Evolutionary conservation across 23 red algal genomes (phyloP), one percentile per base, ranked within the genome.

Genomic region (Cyanidiococcus yangmingshanensis): DNA sequence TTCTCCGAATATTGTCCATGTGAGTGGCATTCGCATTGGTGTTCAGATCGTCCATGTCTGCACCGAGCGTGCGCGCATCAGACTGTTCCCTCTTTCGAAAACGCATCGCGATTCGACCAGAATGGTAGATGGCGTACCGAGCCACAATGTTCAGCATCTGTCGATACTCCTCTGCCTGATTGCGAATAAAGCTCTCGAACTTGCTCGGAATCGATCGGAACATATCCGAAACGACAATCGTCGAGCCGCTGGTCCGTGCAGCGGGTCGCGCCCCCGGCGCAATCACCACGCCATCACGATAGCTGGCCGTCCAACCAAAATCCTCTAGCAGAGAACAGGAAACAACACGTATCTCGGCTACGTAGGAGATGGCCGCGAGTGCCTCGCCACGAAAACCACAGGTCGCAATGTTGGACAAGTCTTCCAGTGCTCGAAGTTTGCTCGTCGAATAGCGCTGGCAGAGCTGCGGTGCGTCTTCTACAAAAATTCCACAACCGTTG

Each of bases 311-410:
- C 27, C 77, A 90, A 0, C 86, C 87, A 41, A 79, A 67, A 12
- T 75, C 74, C 18, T 41, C 79, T 0, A 77, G 82, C 30, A 58
- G 59, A 18, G 76, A 80, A 67, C 84, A 82, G 25, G 87, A 86
- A 15, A 75, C 38, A 30, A 95, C 77, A 1, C 82, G 76, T 2
- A 98, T 59, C 32, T 87, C 84, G 15, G 84, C 82, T 2, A 98
- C 85, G 41, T 89, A 76, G 35, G 86, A 90, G 32, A 98, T 89
- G 24, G 84, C 80, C 67, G 94, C 94, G 29, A 98, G 76, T 1
- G 94, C 94, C 76, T 98, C 94, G n/a, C 94, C 94, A 35, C 94
- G 87, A 77, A 98, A 98, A 34, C 94, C 94, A 40, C 88, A 91
- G 39, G 88, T 98, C 18, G 57, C 37, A 18, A 88, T 76, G 0